Evolutionary conservation across 352 stramenopile species (phyloP).

Genomic region (Globisporangium solare): DNA sequence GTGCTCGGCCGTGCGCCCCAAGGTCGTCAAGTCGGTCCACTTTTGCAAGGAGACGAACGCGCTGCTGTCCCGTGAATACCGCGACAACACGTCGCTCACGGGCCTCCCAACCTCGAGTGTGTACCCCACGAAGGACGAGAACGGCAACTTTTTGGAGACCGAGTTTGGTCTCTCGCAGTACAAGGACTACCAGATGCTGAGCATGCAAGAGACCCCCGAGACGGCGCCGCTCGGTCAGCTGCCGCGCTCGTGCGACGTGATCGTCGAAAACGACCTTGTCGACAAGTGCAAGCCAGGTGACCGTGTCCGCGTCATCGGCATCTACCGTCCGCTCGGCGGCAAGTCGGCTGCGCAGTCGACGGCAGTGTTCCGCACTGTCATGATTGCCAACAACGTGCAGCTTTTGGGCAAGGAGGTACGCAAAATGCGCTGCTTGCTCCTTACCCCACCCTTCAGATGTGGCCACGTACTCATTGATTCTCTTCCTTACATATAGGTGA

Average conservation of each 20-base stretch:
- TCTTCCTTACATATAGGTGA: constrained; percentile 33
- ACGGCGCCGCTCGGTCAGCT: constrained; percentile 96
- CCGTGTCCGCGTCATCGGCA: constrained; percentile 92
- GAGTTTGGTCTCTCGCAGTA: constrained; percentile 98
- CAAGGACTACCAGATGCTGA: constrained; percentile 97
- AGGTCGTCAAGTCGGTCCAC: constrained; percentile 96
- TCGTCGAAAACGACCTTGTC: constrained; percentile 98
- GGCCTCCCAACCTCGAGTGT: constrained; percentile 83
- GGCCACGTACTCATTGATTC: background rate
- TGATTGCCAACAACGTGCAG: constrained; percentile 96
- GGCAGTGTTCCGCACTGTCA: constrained; percentile 94
- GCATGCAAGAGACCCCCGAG: constrained; percentile 89
- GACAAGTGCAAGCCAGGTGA: constrained; percentile 99
- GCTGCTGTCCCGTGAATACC: constrained; percentile 92
- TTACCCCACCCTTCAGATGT: no score
- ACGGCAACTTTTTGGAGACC: constrained; percentile 96
- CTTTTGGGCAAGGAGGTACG: constrained; percentile 89
- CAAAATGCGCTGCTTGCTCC: background rate
- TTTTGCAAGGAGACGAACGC: constrained; percentile 96
- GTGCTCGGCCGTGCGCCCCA: constrained; percentile 95
- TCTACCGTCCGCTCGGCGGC: constrained; percentile 91
- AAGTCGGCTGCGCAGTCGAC: constrained; percentile 72
- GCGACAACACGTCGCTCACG: constrained; percentile 95
- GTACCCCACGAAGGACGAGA: constrained; percentile 95
- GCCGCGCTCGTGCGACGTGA: constrained; percentile 95